Percentiles rank a stretch among this genome's conserved stretches.
Evolutionary conservation across 2,329 filamentous ascomycete species (phyloP).

Genomic region (Colletotrichum sp.): DNA sequence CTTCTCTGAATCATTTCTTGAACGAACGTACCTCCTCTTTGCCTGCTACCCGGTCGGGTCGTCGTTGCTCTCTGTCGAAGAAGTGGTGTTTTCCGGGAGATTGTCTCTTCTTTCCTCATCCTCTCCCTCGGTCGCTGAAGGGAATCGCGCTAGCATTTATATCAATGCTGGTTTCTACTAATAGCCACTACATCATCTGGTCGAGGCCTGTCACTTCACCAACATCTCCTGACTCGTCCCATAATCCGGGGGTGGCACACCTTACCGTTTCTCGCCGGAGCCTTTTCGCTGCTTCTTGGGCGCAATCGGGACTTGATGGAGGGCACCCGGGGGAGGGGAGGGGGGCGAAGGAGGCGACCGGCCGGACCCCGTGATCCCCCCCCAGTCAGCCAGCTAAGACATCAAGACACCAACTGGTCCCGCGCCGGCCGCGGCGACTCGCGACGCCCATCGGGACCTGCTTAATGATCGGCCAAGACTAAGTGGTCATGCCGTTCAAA

Average conservation of each 20-base stretch:
- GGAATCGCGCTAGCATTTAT: constrained; percentile 20
- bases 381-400: constrained; percentile 17
- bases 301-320: constrained; percentile 8
- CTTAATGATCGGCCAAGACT: constrained; percentile 13
- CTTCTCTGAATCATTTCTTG: neutral
- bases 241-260: constrained; percentile 9
- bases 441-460: constrained; percentile 20
- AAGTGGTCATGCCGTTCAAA: constrained; percentile 15
- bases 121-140: neutral
- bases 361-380: constrained; percentile 15
- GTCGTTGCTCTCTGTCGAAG: neutral
- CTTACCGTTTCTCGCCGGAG: neutral
- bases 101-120: neutral
- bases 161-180: neutral
- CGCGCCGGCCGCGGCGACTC: constrained; percentile 15
- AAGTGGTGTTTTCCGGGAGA: neutral
- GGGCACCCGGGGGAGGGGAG: neutral
- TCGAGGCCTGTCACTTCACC: constrained; percentile 8
- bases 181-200: constrained; percentile 16
- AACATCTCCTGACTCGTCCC: constrained; percentile 21
- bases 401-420: constrained; percentile 4
- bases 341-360: neutral
- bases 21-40: constrained; percentile 16
- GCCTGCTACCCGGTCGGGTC: neutral
- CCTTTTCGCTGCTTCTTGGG: neutral